phyloP scores from a whole-genome alignment of 805 yeast genomes.

The Grigorovia transvaalensis region DNA sequence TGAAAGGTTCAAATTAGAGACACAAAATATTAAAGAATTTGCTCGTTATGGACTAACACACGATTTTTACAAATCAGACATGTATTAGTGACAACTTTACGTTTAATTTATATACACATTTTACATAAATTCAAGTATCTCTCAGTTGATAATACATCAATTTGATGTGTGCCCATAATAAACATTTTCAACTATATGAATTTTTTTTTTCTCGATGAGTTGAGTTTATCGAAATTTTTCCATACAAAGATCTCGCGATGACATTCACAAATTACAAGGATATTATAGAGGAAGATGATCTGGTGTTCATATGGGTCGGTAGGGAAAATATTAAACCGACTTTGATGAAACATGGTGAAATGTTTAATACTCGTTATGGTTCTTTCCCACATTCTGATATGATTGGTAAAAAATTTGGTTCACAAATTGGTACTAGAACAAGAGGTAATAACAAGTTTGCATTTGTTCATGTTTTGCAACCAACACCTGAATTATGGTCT shows the following conservation, averaged over 20 bases:
- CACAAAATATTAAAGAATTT: constrained; percentile 37
- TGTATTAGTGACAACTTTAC: constrained; percentile 30
- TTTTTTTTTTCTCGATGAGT: too few relatives aligned
- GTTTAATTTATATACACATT: too few relatives aligned
- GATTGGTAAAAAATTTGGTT: constrained; percentile 75
- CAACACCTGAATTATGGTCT: constrained; percentile 95
- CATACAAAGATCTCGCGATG: background rate
- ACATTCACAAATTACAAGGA: constrained; percentile 49
- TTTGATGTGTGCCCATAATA: too few relatives aligned
- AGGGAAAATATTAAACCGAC: constrained; percentile 73
- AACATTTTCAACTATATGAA: too few relatives aligned
- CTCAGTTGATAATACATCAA: too few relatives aligned
- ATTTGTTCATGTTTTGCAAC: constrained; percentile 77
- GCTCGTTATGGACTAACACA: constrained; percentile 46
- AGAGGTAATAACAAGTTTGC: constrained; percentile 52
- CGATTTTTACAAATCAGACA: constrained; percentile 46
- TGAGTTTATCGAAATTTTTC: too few relatives aligned
- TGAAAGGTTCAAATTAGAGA: constrained; percentile 33
- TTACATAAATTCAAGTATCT: too few relatives aligned
- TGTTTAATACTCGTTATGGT: constrained; percentile 80
- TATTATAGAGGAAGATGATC: constrained; percentile 71
- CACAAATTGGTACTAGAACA: constrained; percentile 64
- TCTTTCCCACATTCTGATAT: constrained; percentile 73
- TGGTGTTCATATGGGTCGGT: constrained; percentile 78
- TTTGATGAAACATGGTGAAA: constrained; percentile 45